These are phyloP conservation scores for Fusarium nanum DNA, from an alignment of 2,329 filamentous ascomycete species.

Conservation along the genomic window DNA sequence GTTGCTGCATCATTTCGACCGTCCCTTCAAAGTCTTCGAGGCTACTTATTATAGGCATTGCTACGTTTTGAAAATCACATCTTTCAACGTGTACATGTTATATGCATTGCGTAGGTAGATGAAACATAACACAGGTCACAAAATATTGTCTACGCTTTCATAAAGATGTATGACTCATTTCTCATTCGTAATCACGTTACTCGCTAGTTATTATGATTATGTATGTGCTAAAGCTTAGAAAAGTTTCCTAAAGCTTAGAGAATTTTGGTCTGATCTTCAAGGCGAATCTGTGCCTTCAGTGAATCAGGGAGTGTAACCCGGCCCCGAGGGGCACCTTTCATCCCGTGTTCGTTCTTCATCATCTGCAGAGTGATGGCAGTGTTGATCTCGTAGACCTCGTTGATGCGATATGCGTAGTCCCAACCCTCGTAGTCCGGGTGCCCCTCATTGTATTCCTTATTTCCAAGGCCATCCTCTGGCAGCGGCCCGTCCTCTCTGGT, in stretches of 20 bases:
- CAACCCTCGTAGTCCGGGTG: constrained; percentile 45
- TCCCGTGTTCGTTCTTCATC: constrained; percentile 28
- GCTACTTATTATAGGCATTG: rapidly evolving
- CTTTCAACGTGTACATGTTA: too few species aligned
- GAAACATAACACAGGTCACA: too few species aligned
- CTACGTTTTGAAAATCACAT: too few species aligned
- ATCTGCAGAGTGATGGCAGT: constrained; percentile 22
- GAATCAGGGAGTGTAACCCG: too few species aligned
- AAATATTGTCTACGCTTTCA: rapidly evolving
- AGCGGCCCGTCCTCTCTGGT: constrained; percentile 33
- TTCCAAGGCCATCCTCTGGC: constrained; percentile 40
- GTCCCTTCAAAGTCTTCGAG: rapidly evolving
- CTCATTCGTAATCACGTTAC: not conserved
- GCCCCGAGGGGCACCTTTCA: constrained; percentile 28
- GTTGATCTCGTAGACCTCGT: constrained; percentile 39
- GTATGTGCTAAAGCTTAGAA: too few species aligned
- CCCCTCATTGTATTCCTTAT: constrained; percentile 43
- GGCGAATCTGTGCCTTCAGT: not conserved
- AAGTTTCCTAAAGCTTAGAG: too few species aligned
- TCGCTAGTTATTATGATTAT: too few species aligned
- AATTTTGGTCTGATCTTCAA: not conserved
- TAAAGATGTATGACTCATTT: not conserved
- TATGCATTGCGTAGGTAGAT: too few species aligned
- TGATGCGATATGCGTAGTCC: constrained; percentile 46
- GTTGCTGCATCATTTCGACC: not conserved